Evolutionary conservation across 352 stramenopile genomes (phyloP), one percentile per base, ranked within the genome.

Genomic region (Phytopythium chamaehyphon): DNA sequence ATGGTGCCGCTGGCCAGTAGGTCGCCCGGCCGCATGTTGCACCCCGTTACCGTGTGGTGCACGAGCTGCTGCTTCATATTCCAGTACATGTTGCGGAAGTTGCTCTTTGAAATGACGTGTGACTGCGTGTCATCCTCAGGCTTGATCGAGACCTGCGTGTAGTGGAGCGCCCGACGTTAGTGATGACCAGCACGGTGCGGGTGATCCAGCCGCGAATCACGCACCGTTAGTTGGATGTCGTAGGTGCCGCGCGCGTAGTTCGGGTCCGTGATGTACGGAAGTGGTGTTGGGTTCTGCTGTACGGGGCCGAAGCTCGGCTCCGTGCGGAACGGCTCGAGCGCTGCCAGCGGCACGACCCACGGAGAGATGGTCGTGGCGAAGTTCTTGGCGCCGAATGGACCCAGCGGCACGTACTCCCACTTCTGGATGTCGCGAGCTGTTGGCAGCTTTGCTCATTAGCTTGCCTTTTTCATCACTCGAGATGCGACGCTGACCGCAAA

Each of bases 351-450:
- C 47, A 99, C 92, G 24, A 99, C 90, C 95, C 96, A 99, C 28
- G 95, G 94, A 40, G 85, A 98, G 61, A 98, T 98, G 5, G 94
- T 98, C 6, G 95, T 98, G 3, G 82, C 90, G 69, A 98, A 98
- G 67, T 98, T 98, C 73, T 99, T 99, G 57, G 90, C 81, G 39
- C 87, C 94, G 64, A 98, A 99, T 6, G 96, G 96, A 23, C 96
- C 96, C 9, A 99, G 77, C 22, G 96, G 96, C 36, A 99, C 92
- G 68, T 98, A 98, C 73, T 99, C 96, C 90, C 91, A 99, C 69
- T 97, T 97, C 73, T 98, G 88, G 62, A 97, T 88, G 48, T 96
- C 81, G 28, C 85, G 83, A 45, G 81, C 82, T 89, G 49, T 43
- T 33, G 9, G 28, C 28, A 33, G 28, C n/a, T n/a, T n/a, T n/a